Evolutionary conservation across 768 basidiomycete genomes (phyloP).

Genomic region (Boletus sensibilis): DNA sequence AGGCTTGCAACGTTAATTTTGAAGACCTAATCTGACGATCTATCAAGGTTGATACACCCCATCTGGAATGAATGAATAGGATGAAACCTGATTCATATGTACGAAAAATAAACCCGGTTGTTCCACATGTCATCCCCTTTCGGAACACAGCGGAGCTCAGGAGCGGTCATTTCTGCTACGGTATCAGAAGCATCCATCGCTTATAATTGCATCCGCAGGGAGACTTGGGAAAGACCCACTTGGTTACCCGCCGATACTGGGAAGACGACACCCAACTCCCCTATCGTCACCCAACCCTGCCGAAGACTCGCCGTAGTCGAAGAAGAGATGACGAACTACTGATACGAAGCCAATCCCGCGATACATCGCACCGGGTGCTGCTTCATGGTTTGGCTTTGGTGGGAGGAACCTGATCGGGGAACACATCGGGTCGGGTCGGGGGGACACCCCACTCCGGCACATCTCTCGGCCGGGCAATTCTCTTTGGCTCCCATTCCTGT

Average conservation of each 20-base stretch:
- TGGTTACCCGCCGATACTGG: neutral
- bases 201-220: neutral
- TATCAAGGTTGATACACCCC: neutral
- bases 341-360: neutral
- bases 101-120: neutral
- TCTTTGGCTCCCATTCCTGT: constrained; percentile 83
- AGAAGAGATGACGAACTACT: neutral
- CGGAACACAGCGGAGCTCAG: neutral
- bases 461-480: constrained; percentile 80
- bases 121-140: neutral
- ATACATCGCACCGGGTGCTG: neutral
- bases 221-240: neutral
- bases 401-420: constrained; percentile 22
- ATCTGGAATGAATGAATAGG: neutral
- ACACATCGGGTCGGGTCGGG: constrained; percentile 43
- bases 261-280: neutral
- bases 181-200: no score
- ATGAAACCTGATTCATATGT: neutral
- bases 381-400: constrained; percentile 3
- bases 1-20: neutral
- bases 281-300: neutral
- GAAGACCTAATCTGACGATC: neutral
- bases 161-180: no score
- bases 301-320: neutral
- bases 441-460: constrained; percentile 94